Evolutionary conservation across 495 filamentous ascomycete genomes (phyloP).

Genomic region (Chlorociboria aeruginascens): DNA sequence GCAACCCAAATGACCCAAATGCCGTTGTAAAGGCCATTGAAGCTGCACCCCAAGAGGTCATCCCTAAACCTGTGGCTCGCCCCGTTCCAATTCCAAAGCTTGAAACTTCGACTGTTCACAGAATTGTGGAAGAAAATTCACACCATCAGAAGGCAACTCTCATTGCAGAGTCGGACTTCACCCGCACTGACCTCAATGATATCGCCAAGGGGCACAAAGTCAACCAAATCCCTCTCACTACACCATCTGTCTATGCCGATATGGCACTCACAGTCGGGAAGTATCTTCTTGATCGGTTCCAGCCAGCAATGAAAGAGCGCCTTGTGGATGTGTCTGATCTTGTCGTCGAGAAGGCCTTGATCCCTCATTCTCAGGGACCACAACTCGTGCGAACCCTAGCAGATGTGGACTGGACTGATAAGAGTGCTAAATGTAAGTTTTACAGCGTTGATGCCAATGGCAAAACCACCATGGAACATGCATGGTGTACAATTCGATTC

Average conservation of each 20-base stretch:
- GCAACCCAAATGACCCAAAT: slow-evolving; percentile 21
- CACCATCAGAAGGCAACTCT: slow-evolving; percentile 40
- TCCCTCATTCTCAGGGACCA: slow-evolving; percentile 34
- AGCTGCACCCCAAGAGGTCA: slow-evolving; percentile 34
- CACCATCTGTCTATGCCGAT: slow-evolving; percentile 57
- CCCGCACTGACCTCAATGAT: slow-evolving; percentile 39
- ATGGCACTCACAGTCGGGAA: slow-evolving; percentile 62
- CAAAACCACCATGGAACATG: slow-evolving; percentile 27
- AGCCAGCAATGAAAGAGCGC: slow-evolving; percentile 31
- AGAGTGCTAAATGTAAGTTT: background rate
- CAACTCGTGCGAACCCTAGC: background rate
- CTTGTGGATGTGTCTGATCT: slow-evolving; percentile 50
- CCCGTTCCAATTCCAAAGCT: slow-evolving; percentile 32
- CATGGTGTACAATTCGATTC: slow-evolving; percentile 37
- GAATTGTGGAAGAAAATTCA: slow-evolving; percentile 41
- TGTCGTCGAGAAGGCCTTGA: slow-evolving; percentile 55
- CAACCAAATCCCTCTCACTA: slow-evolving; percentile 37
- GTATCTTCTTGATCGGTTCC: slow-evolving; percentile 47
- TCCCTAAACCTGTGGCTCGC: slow-evolving; percentile 15
- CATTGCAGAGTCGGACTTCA: slow-evolving; percentile 54
- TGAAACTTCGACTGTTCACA: slow-evolving; percentile 34
- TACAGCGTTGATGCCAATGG: background rate
- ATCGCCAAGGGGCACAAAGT: slow-evolving; percentile 59
- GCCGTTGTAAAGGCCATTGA: slow-evolving; percentile 31
- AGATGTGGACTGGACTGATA: background rate